These are phyloP conservation scores for Ampelocalamus luodianensis DNA, from an alignment of 176 grass and related monocot genomes.

Conservation along the genomic window DNA sequence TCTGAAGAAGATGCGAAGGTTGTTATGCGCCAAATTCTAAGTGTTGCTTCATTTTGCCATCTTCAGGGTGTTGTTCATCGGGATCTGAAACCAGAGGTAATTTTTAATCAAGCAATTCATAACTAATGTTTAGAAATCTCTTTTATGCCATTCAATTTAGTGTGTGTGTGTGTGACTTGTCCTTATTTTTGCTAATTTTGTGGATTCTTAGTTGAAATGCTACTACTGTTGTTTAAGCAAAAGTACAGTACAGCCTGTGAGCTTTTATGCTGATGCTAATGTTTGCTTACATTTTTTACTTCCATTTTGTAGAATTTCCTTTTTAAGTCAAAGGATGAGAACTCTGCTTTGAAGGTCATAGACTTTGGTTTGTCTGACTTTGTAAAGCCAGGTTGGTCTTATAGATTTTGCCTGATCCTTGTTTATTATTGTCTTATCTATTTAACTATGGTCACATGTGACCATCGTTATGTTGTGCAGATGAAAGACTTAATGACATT, in stretches of 20 bases:
- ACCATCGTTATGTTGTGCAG: slow-evolving; percentile 49
- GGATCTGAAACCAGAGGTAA: slow-evolving; percentile 81
- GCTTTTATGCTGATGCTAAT: slow-evolving; percentile 37
- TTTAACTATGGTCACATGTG: slow-evolving; percentile 11
- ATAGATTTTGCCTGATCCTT: slow-evolving; percentile 26
- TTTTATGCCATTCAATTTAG: neutral
- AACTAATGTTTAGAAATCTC: neutral
- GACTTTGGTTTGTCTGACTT: slow-evolving; percentile 84
- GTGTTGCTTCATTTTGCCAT: slow-evolving; percentile 76
- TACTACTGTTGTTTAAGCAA: slow-evolving; percentile 23
- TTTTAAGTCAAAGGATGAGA: slow-evolving; percentile 62
- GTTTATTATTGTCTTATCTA: slow-evolving; percentile 7
- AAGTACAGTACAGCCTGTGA: neutral
- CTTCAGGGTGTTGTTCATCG: slow-evolving; percentile 83
- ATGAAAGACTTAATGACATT: slow-evolving; percentile 94
- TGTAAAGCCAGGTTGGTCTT: slow-evolving; percentile 65
- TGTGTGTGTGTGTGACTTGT: too few relatives aligned
- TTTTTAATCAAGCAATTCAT: neutral
- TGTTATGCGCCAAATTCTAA: slow-evolving; percentile 68
- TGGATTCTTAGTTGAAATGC: slow-evolving; percentile 1
- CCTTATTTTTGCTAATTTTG: slow-evolving; percentile 12
- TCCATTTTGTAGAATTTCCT: slow-evolving; percentile 63
- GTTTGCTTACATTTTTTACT: slow-evolving; percentile 8
- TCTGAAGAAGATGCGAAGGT: slow-evolving; percentile 67
- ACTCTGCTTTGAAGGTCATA: slow-evolving; percentile 66